Evolutionary conservation across 352 stramenopile genomes (phyloP).

Genomic region (Phytophthora quininea): DNA sequence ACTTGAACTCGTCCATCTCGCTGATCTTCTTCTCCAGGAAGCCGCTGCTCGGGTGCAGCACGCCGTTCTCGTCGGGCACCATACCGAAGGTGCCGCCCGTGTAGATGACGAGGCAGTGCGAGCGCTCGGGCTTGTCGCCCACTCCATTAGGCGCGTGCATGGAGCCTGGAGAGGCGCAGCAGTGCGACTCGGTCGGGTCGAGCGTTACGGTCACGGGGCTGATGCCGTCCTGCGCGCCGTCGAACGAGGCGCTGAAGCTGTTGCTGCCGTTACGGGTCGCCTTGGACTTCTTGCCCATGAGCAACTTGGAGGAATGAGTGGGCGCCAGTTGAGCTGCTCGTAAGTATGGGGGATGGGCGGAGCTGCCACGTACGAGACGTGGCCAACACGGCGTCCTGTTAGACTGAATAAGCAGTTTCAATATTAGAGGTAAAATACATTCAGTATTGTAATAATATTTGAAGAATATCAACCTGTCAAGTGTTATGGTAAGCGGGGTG

Average conservation of each 20-base stretch:
- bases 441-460: too few relatives aligned
- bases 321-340: not conserved
- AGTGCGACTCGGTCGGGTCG: conserved; percentile 13
- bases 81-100: conserved; percentile 93
- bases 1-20: conserved; percentile 89
- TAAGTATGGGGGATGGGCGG: conserved; percentile 3
- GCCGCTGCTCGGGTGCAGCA: conserved; percentile 83
- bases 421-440: not conserved
- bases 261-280: conserved; percentile 22
- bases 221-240: conserved; percentile 35
- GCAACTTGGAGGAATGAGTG: not conserved
- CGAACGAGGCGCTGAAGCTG: conserved; percentile 33
- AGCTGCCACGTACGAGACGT: not conserved
- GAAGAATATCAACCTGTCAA: too few relatives aligned
- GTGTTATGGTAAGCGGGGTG: too few relatives aligned
- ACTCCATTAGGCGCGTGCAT: conserved; percentile 29
- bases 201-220: conserved; percentile 42
- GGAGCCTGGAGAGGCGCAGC: conserved; percentile 31
- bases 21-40: conserved; percentile 90
- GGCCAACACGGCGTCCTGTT: not conserved
- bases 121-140: conserved; percentile 32
- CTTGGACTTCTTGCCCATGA: conserved; percentile 38
- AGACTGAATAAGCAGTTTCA: not conserved
- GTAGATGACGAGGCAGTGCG: conserved; percentile 89
- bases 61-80: conserved; percentile 72